Conservation (phyloP, 108 stramenopile genomes). For the Nannochloropsis oceanica region DNA sequence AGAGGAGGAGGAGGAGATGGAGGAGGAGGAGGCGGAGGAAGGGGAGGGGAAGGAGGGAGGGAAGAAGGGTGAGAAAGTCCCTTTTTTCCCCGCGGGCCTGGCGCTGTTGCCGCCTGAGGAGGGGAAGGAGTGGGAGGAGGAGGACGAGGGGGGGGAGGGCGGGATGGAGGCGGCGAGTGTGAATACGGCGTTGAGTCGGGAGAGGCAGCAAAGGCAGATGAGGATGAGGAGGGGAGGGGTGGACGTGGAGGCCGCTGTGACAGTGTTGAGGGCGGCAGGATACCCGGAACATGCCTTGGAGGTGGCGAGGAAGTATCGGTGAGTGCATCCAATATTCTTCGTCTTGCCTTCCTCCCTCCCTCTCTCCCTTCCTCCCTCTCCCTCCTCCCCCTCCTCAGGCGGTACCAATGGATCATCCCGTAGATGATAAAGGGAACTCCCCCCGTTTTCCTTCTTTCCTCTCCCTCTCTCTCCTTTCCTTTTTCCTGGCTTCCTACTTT, state of each 20-base stretch:
- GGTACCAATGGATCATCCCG: not conserved
- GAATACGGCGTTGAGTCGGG: not conserved
- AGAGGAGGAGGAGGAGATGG: not conserved
- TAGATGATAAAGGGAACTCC: not conserved
- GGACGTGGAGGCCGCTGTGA: conserved; percentile 25
- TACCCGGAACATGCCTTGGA: conserved; percentile 31
- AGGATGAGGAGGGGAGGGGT: not conserved
- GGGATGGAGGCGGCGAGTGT: not conserved
- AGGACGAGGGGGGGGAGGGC: not conserved
- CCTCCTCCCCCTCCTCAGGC: not conserved
- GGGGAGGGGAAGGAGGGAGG: not conserved
- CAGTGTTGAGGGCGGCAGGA: conserved; percentile 24
- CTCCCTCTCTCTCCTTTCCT: not conserved
- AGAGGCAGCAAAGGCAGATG: not conserved
- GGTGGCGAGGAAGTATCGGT: conserved; percentile 9
- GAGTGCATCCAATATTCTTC: not conserved
- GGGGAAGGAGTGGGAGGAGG: not conserved
- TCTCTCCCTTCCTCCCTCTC: not conserved
- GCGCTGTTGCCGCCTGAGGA: not conserved
- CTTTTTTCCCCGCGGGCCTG: not conserved
- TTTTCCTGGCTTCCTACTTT: not conserved
- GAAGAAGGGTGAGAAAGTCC: not conserved
- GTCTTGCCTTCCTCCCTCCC: not conserved
- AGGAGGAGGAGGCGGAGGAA: not conserved
- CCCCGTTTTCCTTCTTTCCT: not conserved